Conservation (phyloP, 2,329 filamentous ascomycete species). For the Epichloe glyceriae region DNA sequence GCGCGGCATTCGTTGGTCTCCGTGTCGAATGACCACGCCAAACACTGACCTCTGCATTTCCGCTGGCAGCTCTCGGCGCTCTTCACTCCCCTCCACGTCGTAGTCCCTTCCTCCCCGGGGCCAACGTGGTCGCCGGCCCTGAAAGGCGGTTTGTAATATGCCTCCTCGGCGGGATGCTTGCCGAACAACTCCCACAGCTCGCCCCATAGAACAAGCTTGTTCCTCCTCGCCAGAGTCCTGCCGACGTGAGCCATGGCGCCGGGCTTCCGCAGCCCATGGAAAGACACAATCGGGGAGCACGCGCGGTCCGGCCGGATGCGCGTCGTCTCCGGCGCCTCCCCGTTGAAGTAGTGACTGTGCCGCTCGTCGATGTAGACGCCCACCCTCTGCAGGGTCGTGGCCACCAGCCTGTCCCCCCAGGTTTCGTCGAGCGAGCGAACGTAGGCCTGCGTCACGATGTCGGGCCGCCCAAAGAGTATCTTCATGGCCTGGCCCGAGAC, state of each 20-base stretch:
- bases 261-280: constrained; percentile 34
- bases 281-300: constrained; percentile 41
- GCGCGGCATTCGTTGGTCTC: constrained; percentile 26
- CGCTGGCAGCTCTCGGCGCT: constrained; percentile 29
- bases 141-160: constrained; percentile 12
- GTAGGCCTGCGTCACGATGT: constrained; percentile 31
- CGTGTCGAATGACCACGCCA: constrained; percentile 39
- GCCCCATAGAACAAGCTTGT: constrained; percentile 33
- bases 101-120: constrained; percentile 30
- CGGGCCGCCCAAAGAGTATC: constrained; percentile 29
- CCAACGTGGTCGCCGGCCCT: constrained; percentile 36
- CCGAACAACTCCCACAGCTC: constrained; percentile 38
- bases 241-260: constrained; percentile 33
- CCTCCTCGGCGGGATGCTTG: constrained; percentile 25
- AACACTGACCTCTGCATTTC: constrained; percentile 30
- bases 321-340: constrained; percentile 35
- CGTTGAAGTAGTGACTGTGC: constrained; percentile 42
- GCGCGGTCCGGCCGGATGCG: constrained; percentile 36
- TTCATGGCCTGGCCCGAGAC: constrained; percentile 37
- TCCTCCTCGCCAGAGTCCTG: constrained; percentile 23
- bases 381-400: constrained; percentile 37
- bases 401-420: constrained; percentile 41
- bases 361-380: constrained; percentile 43
- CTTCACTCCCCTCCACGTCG: constrained; percentile 22
- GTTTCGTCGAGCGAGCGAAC: constrained; percentile 35